Percentiles rank a stretch among this genome's conserved stretches.
Conservation (phyloP, 441 rosid genomes). For the Rhodomyrtus psidioides region DNA sequence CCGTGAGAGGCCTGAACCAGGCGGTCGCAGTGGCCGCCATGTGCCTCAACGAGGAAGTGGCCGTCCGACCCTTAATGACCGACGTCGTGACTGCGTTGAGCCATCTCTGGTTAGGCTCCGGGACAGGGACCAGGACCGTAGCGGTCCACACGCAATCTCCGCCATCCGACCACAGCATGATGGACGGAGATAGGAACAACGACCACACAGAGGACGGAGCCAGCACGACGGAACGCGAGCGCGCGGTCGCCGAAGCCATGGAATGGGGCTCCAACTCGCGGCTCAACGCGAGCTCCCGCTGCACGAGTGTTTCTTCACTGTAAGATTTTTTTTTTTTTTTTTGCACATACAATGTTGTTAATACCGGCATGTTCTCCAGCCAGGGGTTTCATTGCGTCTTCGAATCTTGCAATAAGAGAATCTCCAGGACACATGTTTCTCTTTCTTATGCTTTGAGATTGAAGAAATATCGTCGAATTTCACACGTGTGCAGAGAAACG, state of each 20-base stretch:
- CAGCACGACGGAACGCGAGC: slow-evolving; percentile 24
- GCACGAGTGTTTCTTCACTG: neutral
- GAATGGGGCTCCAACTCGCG: slow-evolving; percentile 72
- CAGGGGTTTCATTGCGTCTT: neutral
- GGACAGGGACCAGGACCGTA: neutral
- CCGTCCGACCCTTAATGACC: slow-evolving; percentile 57
- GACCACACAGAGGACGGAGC: neutral
- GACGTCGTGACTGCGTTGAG: slow-evolving; percentile 72
- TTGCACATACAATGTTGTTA: neutral
- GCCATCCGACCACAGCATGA: neutral
- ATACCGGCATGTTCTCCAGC: neutral
- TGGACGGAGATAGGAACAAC: neutral
- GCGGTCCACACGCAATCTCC: neutral
- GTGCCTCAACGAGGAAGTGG: slow-evolving; percentile 76
- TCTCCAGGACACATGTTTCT: neutral
- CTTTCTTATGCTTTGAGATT: neutral
- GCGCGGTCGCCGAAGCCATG: slow-evolving; percentile 66
- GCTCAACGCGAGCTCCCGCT: neutral
- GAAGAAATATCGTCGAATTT: neutral
- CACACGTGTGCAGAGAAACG: neutral
- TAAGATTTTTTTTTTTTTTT: neutral
- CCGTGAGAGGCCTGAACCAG: slow-evolving; percentile 52
- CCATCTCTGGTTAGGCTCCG: slow-evolving; percentile 33
- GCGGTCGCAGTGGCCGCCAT: slow-evolving; percentile 79
- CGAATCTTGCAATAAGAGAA: neutral